Evolutionary conservation across 495 filamentous ascomycete genomes (phyloP).

Genomic region (Xeromyces bisporus): DNA sequence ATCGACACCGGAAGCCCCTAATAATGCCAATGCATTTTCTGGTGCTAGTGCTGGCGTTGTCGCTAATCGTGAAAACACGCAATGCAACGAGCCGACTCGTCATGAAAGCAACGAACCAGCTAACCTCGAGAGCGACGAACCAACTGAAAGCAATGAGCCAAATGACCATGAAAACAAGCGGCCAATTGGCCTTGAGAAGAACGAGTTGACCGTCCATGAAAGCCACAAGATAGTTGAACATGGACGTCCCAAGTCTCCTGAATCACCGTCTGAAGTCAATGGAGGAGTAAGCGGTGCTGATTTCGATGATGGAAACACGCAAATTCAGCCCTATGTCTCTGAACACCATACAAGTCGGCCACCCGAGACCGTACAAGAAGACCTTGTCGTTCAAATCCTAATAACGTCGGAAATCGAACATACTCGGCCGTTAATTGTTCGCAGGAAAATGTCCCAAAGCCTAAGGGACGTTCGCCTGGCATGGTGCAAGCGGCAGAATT

Average conservation of each 20-base stretch:
- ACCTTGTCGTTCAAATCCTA: slow-evolving; percentile 48
- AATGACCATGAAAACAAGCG: too few relatives aligned
- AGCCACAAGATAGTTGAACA: too few relatives aligned
- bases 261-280: neutral
- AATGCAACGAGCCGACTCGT: neutral
- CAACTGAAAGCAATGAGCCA: too few relatives aligned
- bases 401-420: slow-evolving; percentile 48
- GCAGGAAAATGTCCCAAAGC: slow-evolving; percentile 45
- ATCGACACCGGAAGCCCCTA: too few relatives aligned
- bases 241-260: neutral
- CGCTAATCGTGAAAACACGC: too few relatives aligned
- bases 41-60: too few relatives aligned
- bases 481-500: slow-evolving; percentile 48
- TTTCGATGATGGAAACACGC: too few relatives aligned
- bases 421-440: slow-evolving; percentile 46
- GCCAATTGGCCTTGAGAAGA: too few relatives aligned
- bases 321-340: too few relatives aligned
- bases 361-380: slow-evolving; percentile 5
- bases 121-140: neutral
- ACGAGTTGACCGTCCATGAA: too few relatives aligned
- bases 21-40: too few relatives aligned
- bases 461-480: slow-evolving; percentile 46
- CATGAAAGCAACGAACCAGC: neutral
- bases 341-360: neutral
- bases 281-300: slow-evolving; percentile 4